Evolutionary conservation across 202 grass and related monocot genomes (phyloP).

Genomic region (Saccharum hybrid): DNA sequence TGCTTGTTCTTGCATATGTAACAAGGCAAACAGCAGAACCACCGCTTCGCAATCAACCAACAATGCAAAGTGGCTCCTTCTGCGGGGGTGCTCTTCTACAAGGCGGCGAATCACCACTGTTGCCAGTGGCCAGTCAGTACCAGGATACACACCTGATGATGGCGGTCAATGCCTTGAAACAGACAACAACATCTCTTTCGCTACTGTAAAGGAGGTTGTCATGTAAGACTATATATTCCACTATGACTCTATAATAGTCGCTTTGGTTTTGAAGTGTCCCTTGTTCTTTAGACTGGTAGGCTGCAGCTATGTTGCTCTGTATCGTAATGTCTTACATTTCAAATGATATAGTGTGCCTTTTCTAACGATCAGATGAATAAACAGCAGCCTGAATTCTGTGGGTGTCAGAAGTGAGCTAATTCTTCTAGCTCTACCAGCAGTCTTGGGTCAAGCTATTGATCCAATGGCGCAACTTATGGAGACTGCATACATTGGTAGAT

Average conservation of each 20-base stretch:
- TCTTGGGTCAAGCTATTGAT: slow-evolving; percentile 86
- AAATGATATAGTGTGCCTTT: slow-evolving; percentile 19
- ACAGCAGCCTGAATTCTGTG: slow-evolving; percentile 28
- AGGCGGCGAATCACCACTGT: slow-evolving; percentile 34
- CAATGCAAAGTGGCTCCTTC: slow-evolving; percentile 31
- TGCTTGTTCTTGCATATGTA: background rate
- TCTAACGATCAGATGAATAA: slow-evolving; percentile 47
- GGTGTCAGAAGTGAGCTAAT: slow-evolving; percentile 68
- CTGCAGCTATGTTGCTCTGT: background rate
- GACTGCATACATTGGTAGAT: slow-evolving; percentile 88
- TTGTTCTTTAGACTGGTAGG: background rate
- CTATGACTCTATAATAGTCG: background rate
- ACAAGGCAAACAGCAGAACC: background rate
- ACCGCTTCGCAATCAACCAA: background rate
- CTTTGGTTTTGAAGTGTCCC: background rate
- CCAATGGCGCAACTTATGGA: slow-evolving; percentile 91
- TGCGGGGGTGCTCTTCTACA: slow-evolving; percentile 18
- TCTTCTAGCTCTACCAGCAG: slow-evolving; percentile 81
- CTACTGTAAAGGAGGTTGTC: slow-evolving; percentile 8
- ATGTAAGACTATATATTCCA: slow-evolving; percentile 25
- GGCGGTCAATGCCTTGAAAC: slow-evolving; percentile 24
- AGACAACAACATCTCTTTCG: slow-evolving; percentile 13
- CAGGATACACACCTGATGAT: slow-evolving; percentile 46
- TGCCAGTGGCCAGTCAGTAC: slow-evolving; percentile 44
- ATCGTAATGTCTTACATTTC: background rate